Base-by-base conservation (phyloP, 176 grass and related monocot genomes). In the Secale cereale region DNA sequence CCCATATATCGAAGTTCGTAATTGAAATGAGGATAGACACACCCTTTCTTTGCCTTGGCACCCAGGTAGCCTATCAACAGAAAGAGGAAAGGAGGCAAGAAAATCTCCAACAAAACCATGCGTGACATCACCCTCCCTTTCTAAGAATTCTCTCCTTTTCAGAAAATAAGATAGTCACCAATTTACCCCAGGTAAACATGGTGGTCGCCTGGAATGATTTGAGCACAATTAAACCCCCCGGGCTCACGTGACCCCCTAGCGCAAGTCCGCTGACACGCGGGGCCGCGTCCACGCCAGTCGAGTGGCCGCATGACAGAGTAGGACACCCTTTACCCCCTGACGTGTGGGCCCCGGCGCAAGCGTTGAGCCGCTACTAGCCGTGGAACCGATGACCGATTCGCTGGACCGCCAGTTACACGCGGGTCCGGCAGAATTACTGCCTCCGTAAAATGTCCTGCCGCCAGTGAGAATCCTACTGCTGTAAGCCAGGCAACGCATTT, bases 361-460 rank as follows among this genome's bases (percentile, higher is more conserved):
- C 31, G 33, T 23, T 23, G 22, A 7, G 30, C 22, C 28, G 50
- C 22, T 27, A 57, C 19, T 57, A 41, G 60, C 62, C 39, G 52
- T 77, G 61, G 71, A 89, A 14, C 57, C 17, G 6, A 57, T 30
- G 3, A 16, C 28, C 37, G 5, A 37, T 10, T 39, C 37, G 80
- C 50, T 66, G 46, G 67, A 54, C 63, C 7, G 48, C 59, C 75
- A 36, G 56, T 74, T 90, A 35, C 74, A 74, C 8, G 84, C 66
- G 74, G 79, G 67, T 6, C 88, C 79, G 3, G 5, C 0, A 10
- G 67, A 74, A 74, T 86, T 86, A 83, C 80, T 83, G 16, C 66
- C 31, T 7, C 13, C 13, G 15, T 15, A 12, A 78, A 86, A 64
- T 41, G 83, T 71, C 77, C 65, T n/a, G 32, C 28, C 41, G 43